These are phyloP conservation scores for Carallia brachiata DNA, from an alignment of 345 rosid species.

Conservation along the genomic window DNA sequence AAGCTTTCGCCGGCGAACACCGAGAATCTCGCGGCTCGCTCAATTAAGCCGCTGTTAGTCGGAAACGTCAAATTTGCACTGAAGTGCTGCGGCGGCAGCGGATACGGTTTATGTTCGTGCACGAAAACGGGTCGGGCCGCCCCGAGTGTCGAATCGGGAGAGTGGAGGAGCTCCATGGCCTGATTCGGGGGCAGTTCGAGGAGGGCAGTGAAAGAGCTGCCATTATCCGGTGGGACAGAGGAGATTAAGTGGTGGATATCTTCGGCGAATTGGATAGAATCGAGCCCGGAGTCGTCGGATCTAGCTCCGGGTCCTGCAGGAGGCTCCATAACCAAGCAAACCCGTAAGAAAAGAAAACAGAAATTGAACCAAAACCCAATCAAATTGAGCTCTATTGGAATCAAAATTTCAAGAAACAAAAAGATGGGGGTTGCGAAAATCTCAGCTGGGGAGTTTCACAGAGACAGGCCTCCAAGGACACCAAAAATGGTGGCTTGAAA, in stretches of 20 bases:
- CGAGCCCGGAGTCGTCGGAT: constrained; percentile 45
- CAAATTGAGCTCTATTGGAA: not conserved
- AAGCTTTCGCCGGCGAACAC: constrained; percentile 31
- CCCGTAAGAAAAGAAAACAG: not conserved
- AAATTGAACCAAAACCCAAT: not conserved
- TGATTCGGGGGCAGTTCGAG: constrained; percentile 52
- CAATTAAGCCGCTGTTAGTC: constrained; percentile 27
- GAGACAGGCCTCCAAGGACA: no score
- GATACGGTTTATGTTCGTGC: not conserved
- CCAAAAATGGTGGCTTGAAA: no score
- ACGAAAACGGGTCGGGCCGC: constrained; percentile 9
- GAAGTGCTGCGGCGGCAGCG: constrained; percentile 17
- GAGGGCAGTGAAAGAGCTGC: constrained; percentile 56
- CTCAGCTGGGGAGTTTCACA: no score
- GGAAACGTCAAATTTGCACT: constrained; percentile 35
- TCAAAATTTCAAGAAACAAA: not conserved
- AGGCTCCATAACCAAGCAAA: constrained; percentile 39
- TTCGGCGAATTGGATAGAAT: constrained; percentile 46
- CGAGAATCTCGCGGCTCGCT: constrained; percentile 39
- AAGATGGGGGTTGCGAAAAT: no score
- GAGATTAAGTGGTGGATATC: constrained; percentile 49
- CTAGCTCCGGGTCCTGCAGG: constrained; percentile 37
- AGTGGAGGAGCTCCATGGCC: constrained; percentile 58
- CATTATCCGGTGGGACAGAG: constrained; percentile 36
- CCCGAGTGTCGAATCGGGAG: constrained; percentile 36